phyloP scores from a whole-genome alignment of 2,329 filamentous ascomycete genomes.

The Arachnopeziza araneosa region DNA sequence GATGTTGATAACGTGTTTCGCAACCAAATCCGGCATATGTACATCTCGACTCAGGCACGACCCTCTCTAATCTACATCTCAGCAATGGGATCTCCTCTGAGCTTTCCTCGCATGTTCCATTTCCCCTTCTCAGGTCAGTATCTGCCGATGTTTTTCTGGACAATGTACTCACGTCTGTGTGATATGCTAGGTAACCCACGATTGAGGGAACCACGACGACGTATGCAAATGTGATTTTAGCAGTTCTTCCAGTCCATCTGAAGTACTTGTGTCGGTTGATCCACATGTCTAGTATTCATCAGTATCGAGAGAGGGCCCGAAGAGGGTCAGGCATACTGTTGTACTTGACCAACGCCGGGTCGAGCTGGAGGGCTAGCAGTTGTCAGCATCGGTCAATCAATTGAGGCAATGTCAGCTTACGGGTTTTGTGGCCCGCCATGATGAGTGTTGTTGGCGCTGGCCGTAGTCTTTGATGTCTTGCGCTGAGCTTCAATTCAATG shows the following conservation, averaged over 20 bases:
- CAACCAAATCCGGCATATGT: neutral
- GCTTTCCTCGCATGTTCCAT: slow-evolving; percentile 79
- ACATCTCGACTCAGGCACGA: neutral
- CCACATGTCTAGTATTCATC: slow-evolving; percentile 60
- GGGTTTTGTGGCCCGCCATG: slow-evolving; percentile 45
- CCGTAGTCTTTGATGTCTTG: slow-evolving; percentile 7
- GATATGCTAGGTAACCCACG: slow-evolving; percentile 67
- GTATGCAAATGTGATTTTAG: slow-evolving; percentile 73
- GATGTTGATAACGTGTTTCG: neutral
- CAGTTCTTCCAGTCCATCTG: slow-evolving; percentile 83
- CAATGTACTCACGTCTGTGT: slow-evolving; percentile 69
- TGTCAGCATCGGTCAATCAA: slow-evolving; percentile 12
- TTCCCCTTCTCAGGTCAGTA: slow-evolving; percentile 60
- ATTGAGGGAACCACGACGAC: slow-evolving; percentile 65
- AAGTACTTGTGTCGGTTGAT: slow-evolving; percentile 90
- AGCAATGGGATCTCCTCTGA: slow-evolving; percentile 74
- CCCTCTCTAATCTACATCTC: slow-evolving; percentile 54
- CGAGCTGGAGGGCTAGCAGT: slow-evolving; percentile 25
- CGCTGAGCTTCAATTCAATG: slow-evolving; percentile 5
- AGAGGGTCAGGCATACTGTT: slow-evolving; percentile 37
- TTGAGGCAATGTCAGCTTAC: slow-evolving; percentile 26
- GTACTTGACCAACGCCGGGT: slow-evolving; percentile 51
- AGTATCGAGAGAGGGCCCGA: slow-evolving; percentile 10
- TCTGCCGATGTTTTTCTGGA: neutral
- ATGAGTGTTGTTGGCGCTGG: slow-evolving; percentile 23